Evolutionary conservation across 768 basidiomycete genomes (phyloP), one percentile per base, ranked within the genome.

Genomic region (Leucocoprinus leucothites): DNA sequence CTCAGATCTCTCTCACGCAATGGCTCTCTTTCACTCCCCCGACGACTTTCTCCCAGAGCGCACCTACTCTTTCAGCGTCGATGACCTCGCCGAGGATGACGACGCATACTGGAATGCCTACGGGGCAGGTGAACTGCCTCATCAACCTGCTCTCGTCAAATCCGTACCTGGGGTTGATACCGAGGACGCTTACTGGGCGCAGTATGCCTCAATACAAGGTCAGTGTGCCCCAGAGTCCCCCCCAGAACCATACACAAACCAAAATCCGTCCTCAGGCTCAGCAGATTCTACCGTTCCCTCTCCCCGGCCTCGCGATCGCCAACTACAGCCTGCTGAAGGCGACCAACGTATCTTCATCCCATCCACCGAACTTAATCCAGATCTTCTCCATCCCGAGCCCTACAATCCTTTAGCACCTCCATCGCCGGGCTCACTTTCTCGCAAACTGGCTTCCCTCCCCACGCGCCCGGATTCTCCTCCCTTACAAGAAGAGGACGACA

Each of bases 121-220:
- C 58, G 80, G 74, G 18, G 68, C 69, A 9, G 61, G 63, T 9
- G 73, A 72, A 71, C 51, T 60, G 69, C 52, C 48, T 55, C 53
- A 35, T 48, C 60, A 58, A 48, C 49, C 43, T 48, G 52, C 36
- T 25, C 26, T 40, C 22, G 25, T 38, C 8, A 66, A 69, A 36
- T 41, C 44, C 31, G 60, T 65, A 9, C 42, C 60, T 18, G 63
- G 65, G 34, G 57, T 61, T 44, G 68, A 60, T 49, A 62, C 74
- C 18, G 78, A 80, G 62, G 88, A 89, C 57, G 85, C 85, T 5
- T 90, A 90, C 61, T 90, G 88, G 88, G 86, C 86, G 22, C 85
- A 78, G 58, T 90, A 90, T 65, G 73, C 85, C 26, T 73, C 75
- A 18, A 77, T 89, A 6, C 87, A 90, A 68, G 88, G 88, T 87